Base-by-base conservation (phyloP, 2,329 filamentous ascomycete genomes). In the Fusarium virguliforme region DNA sequence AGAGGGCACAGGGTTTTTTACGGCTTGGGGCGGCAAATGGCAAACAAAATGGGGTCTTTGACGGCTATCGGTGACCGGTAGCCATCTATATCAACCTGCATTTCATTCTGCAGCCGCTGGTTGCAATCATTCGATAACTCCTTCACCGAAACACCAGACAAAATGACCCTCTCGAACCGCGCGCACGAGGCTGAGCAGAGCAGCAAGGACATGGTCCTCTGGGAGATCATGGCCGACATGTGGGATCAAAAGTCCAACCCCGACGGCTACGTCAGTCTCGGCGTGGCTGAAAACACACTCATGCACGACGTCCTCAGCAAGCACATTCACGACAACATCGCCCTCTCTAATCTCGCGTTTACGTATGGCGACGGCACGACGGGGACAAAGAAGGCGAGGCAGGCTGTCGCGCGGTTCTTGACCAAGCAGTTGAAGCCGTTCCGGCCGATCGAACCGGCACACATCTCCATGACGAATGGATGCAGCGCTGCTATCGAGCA, bases 281-380 rank as follows among this genome's bases (percentile, higher is more conserved):
- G 85, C 1, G 79, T 88, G 1, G 86, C 86, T 6, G 86, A 88
- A 74, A 88, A 88, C 71, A 75, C 77, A 1, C 80, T 88, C 43
- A 86, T 88, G 85, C 85, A 87, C 61, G 72, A 81, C 18, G 72
- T 79, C 4, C 79, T 88, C 4, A 74, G 81, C 2, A 71, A 81
- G 22, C 84, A 83, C 63, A 78, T 83, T 32, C 82, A 85, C 70
- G 69, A 72, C 3, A 81, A 82, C 48, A 70, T 83, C 7, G 72
- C 80, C 6, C 63, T 82, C 0, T 68, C 67, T 1, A 72, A 71
- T n/a, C 57, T 69, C 4, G 77, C 75, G 10, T 76, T 85, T 10
- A 84, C 82, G 0, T 85, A 85, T 26, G 82, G 81, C 5, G 82
- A 83, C 59, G 83, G 83, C 8, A 77, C 77, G 1, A 77, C 74